Evolutionary conservation across 2,329 filamentous ascomycete species (phyloP).

Genomic region (Aspergillus sp.): DNA sequence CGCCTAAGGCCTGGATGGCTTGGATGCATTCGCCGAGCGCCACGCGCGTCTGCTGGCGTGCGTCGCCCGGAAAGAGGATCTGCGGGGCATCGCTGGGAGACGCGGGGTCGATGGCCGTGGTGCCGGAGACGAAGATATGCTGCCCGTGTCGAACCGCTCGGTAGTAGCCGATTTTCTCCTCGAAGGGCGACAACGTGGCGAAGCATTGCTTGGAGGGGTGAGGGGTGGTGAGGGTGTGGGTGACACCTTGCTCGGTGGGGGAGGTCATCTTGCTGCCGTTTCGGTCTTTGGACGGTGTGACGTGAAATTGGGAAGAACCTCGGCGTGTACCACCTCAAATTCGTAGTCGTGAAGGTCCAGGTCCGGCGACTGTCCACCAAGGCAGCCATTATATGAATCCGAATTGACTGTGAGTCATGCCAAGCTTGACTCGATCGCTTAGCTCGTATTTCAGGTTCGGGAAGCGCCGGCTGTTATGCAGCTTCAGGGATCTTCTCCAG

Average conservation of each 20-base stretch:
- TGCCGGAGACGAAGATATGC: slow-evolving; percentile 39
- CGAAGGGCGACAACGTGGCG: slow-evolving; percentile 37
- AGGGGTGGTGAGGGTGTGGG: neutral
- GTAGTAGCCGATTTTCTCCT: slow-evolving; percentile 38
- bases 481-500: neutral
- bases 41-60: slow-evolving; percentile 31
- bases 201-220: slow-evolving; percentile 24
- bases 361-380: neutral
- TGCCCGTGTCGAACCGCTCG: slow-evolving; percentile 37
- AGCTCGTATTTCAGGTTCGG: neutral
- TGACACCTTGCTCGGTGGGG: neutral
- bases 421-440: neutral
- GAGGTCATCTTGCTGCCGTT: neutral
- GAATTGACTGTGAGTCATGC: neutral
- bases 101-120: slow-evolving; percentile 36
- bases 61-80: slow-evolving; percentile 33
- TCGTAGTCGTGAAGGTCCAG: neutral
- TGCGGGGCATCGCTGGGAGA: slow-evolving; percentile 27
- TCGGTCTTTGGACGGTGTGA: neutral
- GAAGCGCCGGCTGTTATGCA: neutral
- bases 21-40: slow-evolving; percentile 26
- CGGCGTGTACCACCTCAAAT: neutral
- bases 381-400: neutral
- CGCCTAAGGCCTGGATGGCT: slow-evolving; percentile 34
- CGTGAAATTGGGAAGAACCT: neutral